Evolutionary conservation across 1,284 basidiomycete genomes (phyloP).

Genomic region (Heliocybe sulcata): DNA sequence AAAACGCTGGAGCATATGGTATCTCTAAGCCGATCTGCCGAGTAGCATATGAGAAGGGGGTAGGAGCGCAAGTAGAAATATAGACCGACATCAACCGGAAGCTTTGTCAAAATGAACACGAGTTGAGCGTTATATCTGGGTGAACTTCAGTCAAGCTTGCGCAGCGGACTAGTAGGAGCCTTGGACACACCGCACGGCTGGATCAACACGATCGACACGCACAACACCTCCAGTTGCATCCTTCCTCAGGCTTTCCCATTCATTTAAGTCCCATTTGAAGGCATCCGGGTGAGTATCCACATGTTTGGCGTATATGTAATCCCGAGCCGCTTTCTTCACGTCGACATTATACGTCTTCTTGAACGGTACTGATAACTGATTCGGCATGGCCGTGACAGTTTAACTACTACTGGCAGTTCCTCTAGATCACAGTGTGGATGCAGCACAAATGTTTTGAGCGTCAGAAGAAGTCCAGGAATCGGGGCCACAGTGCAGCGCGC

Average conservation of each 20-base stretch:
- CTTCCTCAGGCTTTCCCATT: conserved; percentile 65
- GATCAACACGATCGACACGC: conserved; percentile 49
- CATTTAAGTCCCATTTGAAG: conserved; percentile 75
- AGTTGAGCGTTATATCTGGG: conserved; percentile 87
- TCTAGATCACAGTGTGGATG: too few species aligned
- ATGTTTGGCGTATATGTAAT: conserved; percentile 64
- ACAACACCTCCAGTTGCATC: conserved; percentile 49
- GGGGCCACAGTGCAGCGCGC: too few species aligned
- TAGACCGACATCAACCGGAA: conserved; percentile 55
- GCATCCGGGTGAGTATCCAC: conserved; percentile 82
- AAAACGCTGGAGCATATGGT: conserved; percentile 69
- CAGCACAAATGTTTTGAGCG: too few species aligned
- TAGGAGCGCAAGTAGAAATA: background rate
- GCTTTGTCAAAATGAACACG: conserved; percentile 66
- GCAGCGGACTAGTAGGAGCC: background rate
- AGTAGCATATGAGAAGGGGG: conserved; percentile 5
- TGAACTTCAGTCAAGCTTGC: conserved; percentile 9
- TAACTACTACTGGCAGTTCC: too few species aligned
- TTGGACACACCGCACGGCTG: conserved; percentile 34
- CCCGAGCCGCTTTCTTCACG: conserved; percentile 51
- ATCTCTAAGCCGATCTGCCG: conserved; percentile 72
- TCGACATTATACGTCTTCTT: conserved; percentile 64
- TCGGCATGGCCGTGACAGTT: conserved; percentile 48
- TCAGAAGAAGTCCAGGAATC: too few species aligned
- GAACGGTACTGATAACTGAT: conserved; percentile 73